Base-by-base conservation (phyloP, 1,284 basidiomycete species). In the Fomitopsis palustris region DNA sequence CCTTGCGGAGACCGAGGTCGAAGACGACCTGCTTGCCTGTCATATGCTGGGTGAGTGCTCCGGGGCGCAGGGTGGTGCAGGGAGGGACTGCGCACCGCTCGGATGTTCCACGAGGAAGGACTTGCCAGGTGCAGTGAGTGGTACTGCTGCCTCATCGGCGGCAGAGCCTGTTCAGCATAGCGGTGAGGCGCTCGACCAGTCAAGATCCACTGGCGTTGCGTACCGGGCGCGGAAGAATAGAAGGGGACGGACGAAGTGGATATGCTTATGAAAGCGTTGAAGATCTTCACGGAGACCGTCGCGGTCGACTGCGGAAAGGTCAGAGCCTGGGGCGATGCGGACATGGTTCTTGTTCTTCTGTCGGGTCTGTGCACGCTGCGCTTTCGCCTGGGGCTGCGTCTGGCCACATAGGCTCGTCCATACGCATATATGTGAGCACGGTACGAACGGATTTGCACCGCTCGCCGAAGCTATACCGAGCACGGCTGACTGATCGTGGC, bases 241-340 rank as follows among this genome's bases (percentile, higher is more conserved):
- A 52, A 52, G n/a, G 33, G 49, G 4, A 12, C n/a, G n/a, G 49
- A 52, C 3, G 47, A 17, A 5, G 33, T 29, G 5, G 29, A 2
- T 31, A 35, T 35, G 33, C 17, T 16, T 29, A 33, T 52, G 31
- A 52, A 52, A n/a, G 49, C 35, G 14, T 52, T 52, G 49, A 52
- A 52, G 29, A 52, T 23, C 49, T 52, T 52, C 6, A 52, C 49
- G 10, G 49, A 52, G 49, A 52, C 49, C n/a, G 49, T 52, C 16
- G 3, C 49, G 31, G 31, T 21, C 29, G 47, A 51, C n/a, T 1
- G n/a, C 17, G 49, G 31, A 17, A 35, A 35, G 19, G 29, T 52
- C n/a, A 52, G 42, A 6, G 42, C 23, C 4, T 19, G 6, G 10
- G 42, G 42, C 23, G 42, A 45, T 21, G 25, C 19, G 23, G 42